A percentile compares a stretch with the other conserved stretches of the same genome.
phyloP scores from a whole-genome alignment of 495 filamentous ascomycete genomes.

The Friedmanniomyces endolithicus region DNA sequence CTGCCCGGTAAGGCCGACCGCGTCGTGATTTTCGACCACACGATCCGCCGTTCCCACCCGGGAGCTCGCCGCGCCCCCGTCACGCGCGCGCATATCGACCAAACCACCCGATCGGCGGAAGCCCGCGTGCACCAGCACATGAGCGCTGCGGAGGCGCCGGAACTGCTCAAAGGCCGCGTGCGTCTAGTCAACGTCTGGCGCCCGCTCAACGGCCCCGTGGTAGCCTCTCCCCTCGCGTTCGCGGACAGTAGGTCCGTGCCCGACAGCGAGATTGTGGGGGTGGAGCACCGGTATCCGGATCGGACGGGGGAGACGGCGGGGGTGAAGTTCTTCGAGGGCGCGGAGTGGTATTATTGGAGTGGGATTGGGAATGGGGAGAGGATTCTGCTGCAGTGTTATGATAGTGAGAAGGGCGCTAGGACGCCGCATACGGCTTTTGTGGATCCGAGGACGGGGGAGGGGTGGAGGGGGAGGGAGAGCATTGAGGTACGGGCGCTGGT shows the following conservation, averaged over 20 bases:
- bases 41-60: constrained; percentile 52
- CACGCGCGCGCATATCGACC: constrained; percentile 67
- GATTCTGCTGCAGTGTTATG: constrained; percentile 72
- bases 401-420: constrained; percentile 50
- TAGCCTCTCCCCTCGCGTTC: constrained; percentile 56
- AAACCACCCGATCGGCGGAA: constrained; percentile 51
- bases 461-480: constrained; percentile 47
- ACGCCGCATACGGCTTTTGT: constrained; percentile 74
- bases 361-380: constrained; percentile 66
- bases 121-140: constrained; percentile 56
- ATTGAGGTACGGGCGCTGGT: constrained; percentile 80
- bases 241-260: constrained; percentile 48
- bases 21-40: constrained; percentile 81
- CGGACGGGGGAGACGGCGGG: constrained; percentile 67
- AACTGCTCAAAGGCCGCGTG: constrained; percentile 49
- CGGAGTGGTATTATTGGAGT: constrained; percentile 69
- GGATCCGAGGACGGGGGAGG: constrained; percentile 50
- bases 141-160: constrained; percentile 43
- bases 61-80: constrained; percentile 51
- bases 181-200: constrained; percentile 86
- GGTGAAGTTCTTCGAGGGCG: constrained; percentile 44
- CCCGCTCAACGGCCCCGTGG: constrained; percentile 60
- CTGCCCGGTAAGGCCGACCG: constrained; percentile 50
- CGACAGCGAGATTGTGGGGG: constrained; percentile 52
- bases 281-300: constrained; percentile 65